These are phyloP conservation scores for Tuber brumale DNA, from an alignment of 495 filamentous ascomycete genomes.

Conservation along the genomic window DNA sequence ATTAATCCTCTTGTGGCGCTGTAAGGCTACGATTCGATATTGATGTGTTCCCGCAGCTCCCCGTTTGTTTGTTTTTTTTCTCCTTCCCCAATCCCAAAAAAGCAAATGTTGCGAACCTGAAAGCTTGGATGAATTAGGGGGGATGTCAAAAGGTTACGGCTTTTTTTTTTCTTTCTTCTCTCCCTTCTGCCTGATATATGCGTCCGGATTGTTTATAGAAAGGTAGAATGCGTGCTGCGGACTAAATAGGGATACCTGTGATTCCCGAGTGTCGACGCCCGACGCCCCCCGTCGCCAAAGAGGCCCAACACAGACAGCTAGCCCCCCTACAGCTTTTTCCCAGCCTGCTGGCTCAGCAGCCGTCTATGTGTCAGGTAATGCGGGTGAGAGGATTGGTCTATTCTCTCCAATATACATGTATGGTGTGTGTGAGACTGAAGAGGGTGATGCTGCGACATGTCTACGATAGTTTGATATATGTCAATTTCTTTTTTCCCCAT, in stretches of 20 bases:
- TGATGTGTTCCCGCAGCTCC: not conserved
- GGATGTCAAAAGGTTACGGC: not conserved
- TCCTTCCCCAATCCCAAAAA: not conserved
- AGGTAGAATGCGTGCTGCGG: not conserved
- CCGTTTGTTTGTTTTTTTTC: not conserved
- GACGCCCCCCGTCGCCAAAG: not conserved
- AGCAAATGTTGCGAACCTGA: not conserved
- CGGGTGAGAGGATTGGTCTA: not conserved
- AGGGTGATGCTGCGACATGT: not conserved
- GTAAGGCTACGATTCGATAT: slow-evolving; percentile 3
- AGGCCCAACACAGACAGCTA: not conserved
- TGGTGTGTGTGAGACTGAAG: not conserved
- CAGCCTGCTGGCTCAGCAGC: not conserved
- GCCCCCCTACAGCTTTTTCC: not conserved
- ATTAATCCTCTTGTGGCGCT: slow-evolving; percentile 1
- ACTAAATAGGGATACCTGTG: not conserved
- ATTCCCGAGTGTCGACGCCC: not conserved
- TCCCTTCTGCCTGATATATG: not conserved
- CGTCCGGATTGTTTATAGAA: not conserved
- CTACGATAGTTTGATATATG: slow-evolving; percentile 4
- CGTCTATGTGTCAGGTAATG: not conserved
- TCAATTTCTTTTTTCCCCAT: not conserved
- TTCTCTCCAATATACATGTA: not conserved
- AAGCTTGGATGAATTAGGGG: not conserved
- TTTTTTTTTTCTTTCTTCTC: not conserved